Evolutionary conservation across 2,329 filamentous ascomycete species (phyloP).

Genomic region (Colletotrichum liaoningense): DNA sequence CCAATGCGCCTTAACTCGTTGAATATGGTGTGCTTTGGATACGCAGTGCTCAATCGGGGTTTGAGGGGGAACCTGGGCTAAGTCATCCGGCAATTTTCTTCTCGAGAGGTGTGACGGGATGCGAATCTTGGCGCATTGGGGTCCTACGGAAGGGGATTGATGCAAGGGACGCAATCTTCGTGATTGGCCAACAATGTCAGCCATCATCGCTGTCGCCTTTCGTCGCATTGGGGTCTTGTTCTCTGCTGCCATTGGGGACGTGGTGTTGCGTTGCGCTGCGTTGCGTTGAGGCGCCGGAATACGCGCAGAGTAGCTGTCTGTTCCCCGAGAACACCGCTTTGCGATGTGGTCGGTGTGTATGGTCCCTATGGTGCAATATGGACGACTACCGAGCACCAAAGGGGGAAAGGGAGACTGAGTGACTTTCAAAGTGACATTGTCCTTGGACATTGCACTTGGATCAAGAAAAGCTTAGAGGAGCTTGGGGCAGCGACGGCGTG

Average conservation of each 20-base stretch:
- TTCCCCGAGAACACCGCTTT: background rate
- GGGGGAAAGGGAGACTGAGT: background rate
- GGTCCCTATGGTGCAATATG: background rate
- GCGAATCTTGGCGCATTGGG: constrained; percentile 25
- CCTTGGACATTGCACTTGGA: background rate
- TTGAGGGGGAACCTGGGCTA: background rate
- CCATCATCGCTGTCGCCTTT: background rate
- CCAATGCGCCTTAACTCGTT: background rate
- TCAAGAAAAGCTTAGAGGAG: constrained; percentile 5
- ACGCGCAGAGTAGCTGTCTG: background rate
- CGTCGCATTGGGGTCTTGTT: background rate
- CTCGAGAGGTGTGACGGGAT: constrained; percentile 7
- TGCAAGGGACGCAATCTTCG: constrained; percentile 24
- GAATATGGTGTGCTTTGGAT: background rate
- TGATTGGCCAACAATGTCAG: constrained; percentile 24
- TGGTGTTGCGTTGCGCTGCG: background rate
- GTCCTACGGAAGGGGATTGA: constrained; percentile 24
- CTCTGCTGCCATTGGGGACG: background rate
- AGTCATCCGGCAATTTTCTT: constrained; percentile 14
- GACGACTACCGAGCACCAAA: background rate
- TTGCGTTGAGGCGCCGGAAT: background rate
- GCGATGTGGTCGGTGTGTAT: background rate
- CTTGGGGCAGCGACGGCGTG: constrained; percentile 27
- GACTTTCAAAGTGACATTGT: background rate
- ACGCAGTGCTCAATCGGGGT: background rate